Evolutionary conservation across 768 basidiomycete species (phyloP), one percentile per base, ranked within the genome.

Genomic region (Rhizopogon vinicolor): DNA sequence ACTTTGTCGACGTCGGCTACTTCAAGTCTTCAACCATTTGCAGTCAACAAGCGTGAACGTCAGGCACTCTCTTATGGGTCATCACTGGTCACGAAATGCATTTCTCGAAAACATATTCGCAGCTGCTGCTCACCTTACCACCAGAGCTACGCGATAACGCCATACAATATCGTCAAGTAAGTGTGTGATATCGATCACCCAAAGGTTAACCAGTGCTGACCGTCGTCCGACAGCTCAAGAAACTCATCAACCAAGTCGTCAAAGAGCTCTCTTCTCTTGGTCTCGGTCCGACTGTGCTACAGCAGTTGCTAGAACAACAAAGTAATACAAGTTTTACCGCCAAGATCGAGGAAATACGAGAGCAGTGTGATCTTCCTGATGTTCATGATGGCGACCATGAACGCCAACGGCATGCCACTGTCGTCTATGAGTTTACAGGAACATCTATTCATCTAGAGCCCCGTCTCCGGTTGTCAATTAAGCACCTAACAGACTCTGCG

Each of bases 211-310:
- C 18, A 29, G 25, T 16, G 28, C 29, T 40, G 18, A 58, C 9
- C 35, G n/a, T 12, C 40, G 5, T 37, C 37, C 19, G 31, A 41
- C 62, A 96, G 89, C 84, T 98, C 54, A 97, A 98, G 73, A 93
- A 90, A 62, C 74, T 95, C 31, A 94, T 98, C 61, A 89, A 91
- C 59, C 79, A 86, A 64, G 82, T 93, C 39, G 91, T 89, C 1
- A 69, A 73, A 9, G 94, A 98, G 69, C 83, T 98, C 16, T 76
- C 81, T 3, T 78, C 81, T 2, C 73, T 93, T 22, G 94, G 91
- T 0, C 71, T 86, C 6, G 73, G 72, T 55, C 83, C 83, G 5
- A 63, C 69, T 8, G 63, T 81, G 0, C 69, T 85, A 13, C 80
- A 79, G 0, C 70, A 76, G 48, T 68, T 79, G 19, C 66, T 79